Evolutionary conservation across 2,329 filamentous ascomycete species (phyloP), one percentile per base, ranked within the genome.

Genomic region (Fulvia fulva): DNA sequence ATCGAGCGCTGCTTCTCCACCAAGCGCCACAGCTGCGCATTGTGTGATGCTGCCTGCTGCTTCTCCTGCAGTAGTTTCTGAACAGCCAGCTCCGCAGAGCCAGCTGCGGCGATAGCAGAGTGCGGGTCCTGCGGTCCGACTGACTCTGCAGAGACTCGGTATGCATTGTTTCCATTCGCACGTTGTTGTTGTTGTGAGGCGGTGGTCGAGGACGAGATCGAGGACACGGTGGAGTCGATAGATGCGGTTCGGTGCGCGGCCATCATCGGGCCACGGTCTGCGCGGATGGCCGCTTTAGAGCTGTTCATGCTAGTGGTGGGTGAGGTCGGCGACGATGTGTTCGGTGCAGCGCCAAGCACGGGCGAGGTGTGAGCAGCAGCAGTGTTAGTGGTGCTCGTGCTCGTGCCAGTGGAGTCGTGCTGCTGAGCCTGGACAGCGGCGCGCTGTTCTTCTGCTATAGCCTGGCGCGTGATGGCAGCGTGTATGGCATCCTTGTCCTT

Each of bases 1-100:
- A 99, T 92, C 16, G 91, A 86, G 62, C 93, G 83, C 74, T 99
- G 94, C 77, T 99, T 97, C 73, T 97, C 93, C 51, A 99, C 91
- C 49, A 99, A 78, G 52, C 91, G 87, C 94, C 94, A 99, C 68
- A 99, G 77, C 73, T 99, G 93, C 19, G 87, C 81, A 71, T 97
- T 97, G 71, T 97, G 94, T 65, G 90, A 88, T 5, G 90, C 85
- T 55, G 91, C 89, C 51, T 90, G 89, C 63, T 93, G 86, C 74
- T 97, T 97, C 71, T 99, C 94, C 71, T 90, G 95, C 63, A 97
- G 77, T 51, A 99, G 78, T 68, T 94, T 90, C 66, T 91, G 84
- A 60, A 99, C 90, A 5, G 95, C 88, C 5, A 89, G 90, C 72
- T 99, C 93, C 16, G 92, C 83, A 53, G 91, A 96, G 52, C 93